A percentile compares a stretch with the other conserved stretches of the same genome.
phyloP scores from a whole-genome alignment of 208 protist species.

The Leishmania tropica region DNA sequence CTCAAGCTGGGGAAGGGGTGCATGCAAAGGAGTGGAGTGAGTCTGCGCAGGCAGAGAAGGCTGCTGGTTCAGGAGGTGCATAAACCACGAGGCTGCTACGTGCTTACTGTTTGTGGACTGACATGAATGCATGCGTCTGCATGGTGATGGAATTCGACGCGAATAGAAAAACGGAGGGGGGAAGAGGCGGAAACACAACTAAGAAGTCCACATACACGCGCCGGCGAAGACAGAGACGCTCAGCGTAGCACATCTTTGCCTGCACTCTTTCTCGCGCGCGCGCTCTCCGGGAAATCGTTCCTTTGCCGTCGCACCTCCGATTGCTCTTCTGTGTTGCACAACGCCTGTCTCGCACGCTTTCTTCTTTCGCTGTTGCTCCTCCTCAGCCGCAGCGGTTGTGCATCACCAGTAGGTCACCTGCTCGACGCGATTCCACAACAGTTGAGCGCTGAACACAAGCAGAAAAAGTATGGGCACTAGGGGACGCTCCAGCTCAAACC shows the following conservation, averaged over 20 bases:
- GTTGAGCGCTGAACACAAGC: slow-evolving; percentile 17
- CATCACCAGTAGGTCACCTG: slow-evolving; percentile 27
- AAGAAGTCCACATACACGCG: neutral
- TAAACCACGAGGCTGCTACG: too few relatives aligned
- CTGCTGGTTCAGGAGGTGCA: neutral
- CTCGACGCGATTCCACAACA: slow-evolving; percentile 23
- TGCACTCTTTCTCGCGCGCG: neutral
- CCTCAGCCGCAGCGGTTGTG: neutral
- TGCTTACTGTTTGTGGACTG: neutral
- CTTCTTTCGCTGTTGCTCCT: neutral
- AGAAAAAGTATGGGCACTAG: slow-evolving; percentile 17
- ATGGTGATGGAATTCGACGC: neutral
- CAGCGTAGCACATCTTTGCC: too few relatives aligned
- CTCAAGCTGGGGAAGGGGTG: neutral
- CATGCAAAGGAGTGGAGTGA: neutral
- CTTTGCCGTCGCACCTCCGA: neutral
- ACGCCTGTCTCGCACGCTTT: neutral
- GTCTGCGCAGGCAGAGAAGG: neutral
- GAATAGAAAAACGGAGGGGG: neutral
- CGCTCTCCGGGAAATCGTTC: neutral
- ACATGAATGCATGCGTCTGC: neutral
- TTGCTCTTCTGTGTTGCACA: neutral
- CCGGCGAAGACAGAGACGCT: neutral
- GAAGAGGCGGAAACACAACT: neutral
- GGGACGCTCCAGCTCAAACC: slow-evolving; percentile 14